Conservation (phyloP, 345 rosid species). For the Pistacia atlantica region DNA sequence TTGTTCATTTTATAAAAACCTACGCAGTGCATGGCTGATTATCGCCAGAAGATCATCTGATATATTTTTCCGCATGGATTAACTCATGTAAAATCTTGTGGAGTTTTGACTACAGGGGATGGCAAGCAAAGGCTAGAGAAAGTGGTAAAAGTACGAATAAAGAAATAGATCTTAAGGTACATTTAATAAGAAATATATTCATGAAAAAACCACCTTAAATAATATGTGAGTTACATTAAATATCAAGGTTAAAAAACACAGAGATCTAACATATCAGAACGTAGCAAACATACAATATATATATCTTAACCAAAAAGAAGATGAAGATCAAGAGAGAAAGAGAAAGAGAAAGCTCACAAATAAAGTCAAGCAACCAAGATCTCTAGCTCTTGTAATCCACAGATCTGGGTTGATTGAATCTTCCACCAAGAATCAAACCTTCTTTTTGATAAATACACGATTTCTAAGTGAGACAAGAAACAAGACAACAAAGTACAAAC, state of each 20-base stretch:
- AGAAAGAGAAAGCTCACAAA: constrained; percentile 27
- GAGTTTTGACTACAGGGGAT: not conserved
- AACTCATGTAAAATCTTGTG: not conserved
- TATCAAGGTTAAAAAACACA: constrained; percentile 4
- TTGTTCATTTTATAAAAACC: no score
- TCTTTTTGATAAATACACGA: not conserved
- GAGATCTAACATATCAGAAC: not conserved
- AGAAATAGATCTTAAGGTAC: not conserved
- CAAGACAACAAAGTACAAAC: not conserved
- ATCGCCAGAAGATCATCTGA: not conserved
- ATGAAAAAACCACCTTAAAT: not conserved
- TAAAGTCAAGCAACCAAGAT: constrained; percentile 29
- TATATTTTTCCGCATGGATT: not conserved
- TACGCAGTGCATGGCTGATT: not conserved
- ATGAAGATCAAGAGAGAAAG: not conserved
- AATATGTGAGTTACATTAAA: not conserved
- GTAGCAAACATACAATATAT: not conserved
- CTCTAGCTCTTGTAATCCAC: constrained; percentile 22
- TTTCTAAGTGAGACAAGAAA: constrained; percentile 20
- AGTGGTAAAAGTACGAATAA: not conserved
- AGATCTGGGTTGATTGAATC: constrained; percentile 37
- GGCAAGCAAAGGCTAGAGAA: not conserved
- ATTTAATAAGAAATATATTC: constrained; percentile 8
- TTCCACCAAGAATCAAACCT: constrained; percentile 15
- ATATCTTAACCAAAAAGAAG: not conserved